Conservation (phyloP, 2,329 filamentous ascomycete species). For the Aspergillus terreus region DNA sequence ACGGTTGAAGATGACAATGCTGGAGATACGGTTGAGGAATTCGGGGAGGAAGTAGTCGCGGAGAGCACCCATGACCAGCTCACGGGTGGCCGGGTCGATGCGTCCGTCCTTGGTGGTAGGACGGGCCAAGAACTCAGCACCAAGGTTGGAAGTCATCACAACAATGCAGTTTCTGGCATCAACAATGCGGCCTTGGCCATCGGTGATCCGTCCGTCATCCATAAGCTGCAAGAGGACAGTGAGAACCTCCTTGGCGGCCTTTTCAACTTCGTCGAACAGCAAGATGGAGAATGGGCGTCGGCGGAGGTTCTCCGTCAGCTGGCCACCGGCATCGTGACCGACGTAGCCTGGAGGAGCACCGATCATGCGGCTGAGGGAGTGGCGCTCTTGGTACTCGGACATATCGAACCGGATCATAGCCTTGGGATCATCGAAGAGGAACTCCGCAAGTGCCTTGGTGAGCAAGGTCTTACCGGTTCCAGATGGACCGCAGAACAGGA, state of each 20-base stretch:
- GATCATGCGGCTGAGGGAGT: constrained; percentile 94
- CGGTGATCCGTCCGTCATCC: constrained; percentile 97
- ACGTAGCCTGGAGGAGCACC: constrained; percentile 96
- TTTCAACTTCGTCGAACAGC: constrained; percentile 96
- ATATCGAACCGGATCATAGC: constrained; percentile 99
- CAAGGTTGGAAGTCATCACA: constrained; percentile 97
- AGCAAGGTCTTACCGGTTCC: constrained; percentile 97
- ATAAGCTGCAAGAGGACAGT: constrained; percentile 98
- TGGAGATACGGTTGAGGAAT: constrained; percentile 97
- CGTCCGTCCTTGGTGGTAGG: constrained; percentile 73
- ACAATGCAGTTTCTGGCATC: constrained; percentile 98
- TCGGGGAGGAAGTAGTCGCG: constrained; percentile 97
- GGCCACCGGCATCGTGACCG: constrained; percentile 91
- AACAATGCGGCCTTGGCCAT: constrained; percentile 90
- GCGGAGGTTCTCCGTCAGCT: constrained; percentile 90
- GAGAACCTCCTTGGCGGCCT: constrained; percentile 94
- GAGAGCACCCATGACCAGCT: constrained; percentile 85
- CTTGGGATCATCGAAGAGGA: constrained; percentile 95
- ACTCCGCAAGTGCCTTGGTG: constrained; percentile 94
- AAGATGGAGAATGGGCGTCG: constrained; percentile 96
- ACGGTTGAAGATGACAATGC: constrained; percentile 96
- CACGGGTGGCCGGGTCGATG: constrained; percentile 79
- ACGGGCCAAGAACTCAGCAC: constrained; percentile 86
- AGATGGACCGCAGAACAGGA: constrained; percentile 97
- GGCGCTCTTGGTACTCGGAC: constrained; percentile 98